Evolutionary conservation across 2,329 filamentous ascomycete genomes (phyloP), one percentile per base, ranked within the genome.

Genomic region (Cercospora sesami): DNA sequence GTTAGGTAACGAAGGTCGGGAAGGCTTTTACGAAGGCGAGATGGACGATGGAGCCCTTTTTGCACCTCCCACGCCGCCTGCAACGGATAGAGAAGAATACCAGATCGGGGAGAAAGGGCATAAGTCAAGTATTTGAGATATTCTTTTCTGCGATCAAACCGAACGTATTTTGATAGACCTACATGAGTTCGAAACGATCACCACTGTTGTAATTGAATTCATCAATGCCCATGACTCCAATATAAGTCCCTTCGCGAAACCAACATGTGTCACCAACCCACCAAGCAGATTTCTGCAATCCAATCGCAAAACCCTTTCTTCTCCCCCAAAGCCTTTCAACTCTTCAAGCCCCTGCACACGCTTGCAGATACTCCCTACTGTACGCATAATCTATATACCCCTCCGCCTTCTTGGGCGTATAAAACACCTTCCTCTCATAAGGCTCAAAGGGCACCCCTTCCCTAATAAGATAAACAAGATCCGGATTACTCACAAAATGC

Each of bases 401-500:
- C 65, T 78, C 78, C 36, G 71, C 60, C 42, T 75, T 72, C 65
- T 80, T 77, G 6, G 75, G 73, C 31, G 73, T 77, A 66, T 86
- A 85, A 67, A 85, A 85, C 0, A 78, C 79, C 16, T 76, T 74
- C 4, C 83, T 74, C 67, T 85, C 75, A 67, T 85, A 85, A 51
- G 76, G 71, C 14, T 71, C 78, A 28, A 85, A 73, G 14, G 76
- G 74, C 6, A 85, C 75, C 0, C 79, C 79, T 60, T 82, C 74
- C 71, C 78, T 68, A n/a, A 85, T 59, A 39, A 82, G 77, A 68
- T 79, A 83, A 0, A 81, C 79, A 26, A 85, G 73, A 71, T 85
- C 83, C 2, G 83, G 83, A 21, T 80, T 85, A 14, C 79, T 77
- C 62, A 84, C 82, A 66, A 83, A 85, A 62, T 80, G 79, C n/a